These are phyloP conservation scores for Iodosphaeria phyllophila DNA, from an alignment of 2,329 filamentous ascomycete genomes.

Conservation along the genomic window DNA sequence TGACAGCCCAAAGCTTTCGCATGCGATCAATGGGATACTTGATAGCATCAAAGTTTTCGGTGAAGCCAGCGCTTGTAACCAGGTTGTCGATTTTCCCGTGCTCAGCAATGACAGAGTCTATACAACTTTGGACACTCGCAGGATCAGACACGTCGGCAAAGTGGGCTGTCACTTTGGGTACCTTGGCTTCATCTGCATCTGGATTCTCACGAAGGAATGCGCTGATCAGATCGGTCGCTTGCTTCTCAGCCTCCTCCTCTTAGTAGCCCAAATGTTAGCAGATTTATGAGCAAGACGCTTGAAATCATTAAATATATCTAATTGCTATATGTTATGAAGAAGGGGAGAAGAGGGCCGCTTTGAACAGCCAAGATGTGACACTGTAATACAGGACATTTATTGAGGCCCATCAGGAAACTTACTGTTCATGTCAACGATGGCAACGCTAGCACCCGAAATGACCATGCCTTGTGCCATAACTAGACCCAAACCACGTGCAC, in stretches of 20 bases:
- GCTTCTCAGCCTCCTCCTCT: constrained; percentile 71
- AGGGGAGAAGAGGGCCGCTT: too few species aligned
- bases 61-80: constrained; percentile 92
- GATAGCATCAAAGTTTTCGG: constrained; percentile 85
- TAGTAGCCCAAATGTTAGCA: too few species aligned
- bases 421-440: constrained; percentile 90
- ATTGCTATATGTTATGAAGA: neutral
- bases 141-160: constrained; percentile 73
- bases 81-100: constrained; percentile 81
- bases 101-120: constrained; percentile 47
- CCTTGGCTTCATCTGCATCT: constrained; percentile 44
- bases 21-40: constrained; percentile 81
- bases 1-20: constrained; percentile 86
- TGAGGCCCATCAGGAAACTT: too few species aligned
- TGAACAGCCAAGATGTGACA: too few species aligned
- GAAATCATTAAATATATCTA: too few species aligned
- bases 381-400: too few species aligned
- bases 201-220: constrained; percentile 69
- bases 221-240: constrained; percentile 55
- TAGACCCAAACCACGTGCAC: constrained; percentile 71
- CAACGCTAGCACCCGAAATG: constrained; percentile 71
- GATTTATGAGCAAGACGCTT: too few species aligned
- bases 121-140: constrained; percentile 55
- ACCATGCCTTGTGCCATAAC: constrained; percentile 90
- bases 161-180: constrained; percentile 77